Percentiles rank a stretch among this genome's conserved stretches.
phyloP scores from a whole-genome alignment of 805 yeast genomes.

The Hanseniaspora osmophila region DNA sequence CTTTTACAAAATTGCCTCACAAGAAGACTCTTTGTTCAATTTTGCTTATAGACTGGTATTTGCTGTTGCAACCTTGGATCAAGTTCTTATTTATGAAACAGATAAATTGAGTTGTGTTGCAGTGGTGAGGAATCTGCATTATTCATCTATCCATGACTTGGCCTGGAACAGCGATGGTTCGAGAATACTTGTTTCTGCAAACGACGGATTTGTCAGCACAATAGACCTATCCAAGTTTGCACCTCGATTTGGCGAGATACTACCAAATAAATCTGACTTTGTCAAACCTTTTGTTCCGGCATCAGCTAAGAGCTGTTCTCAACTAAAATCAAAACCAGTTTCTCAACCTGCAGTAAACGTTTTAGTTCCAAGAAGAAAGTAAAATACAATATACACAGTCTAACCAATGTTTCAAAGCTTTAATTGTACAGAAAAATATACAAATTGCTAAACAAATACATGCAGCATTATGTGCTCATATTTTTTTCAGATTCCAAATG shows the following conservation, averaged over 20 bases:
- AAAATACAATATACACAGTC: not conserved
- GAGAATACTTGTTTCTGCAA: constrained; percentile 58
- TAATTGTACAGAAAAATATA: not conserved
- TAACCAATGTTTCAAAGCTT: not conserved
- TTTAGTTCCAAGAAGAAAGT: constrained; percentile 9
- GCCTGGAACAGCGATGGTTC: constrained; percentile 74
- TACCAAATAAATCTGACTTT: constrained; percentile 1
- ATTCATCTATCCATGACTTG: constrained; percentile 76
- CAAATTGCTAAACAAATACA: no score
- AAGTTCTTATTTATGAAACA: constrained; percentile 73
- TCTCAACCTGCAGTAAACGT: constrained; percentile 6
- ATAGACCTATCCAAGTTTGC: constrained; percentile 1
- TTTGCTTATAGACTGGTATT: constrained; percentile 72
- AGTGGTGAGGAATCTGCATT: constrained; percentile 65
- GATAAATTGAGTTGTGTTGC: constrained; percentile 57
- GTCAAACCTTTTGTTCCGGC: constrained; percentile 7
- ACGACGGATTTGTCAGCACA: constrained; percentile 84
- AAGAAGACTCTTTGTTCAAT: constrained; percentile 26
- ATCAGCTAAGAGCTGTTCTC: not conserved
- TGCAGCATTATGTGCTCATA: no score
- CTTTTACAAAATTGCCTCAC: constrained; percentile 28
- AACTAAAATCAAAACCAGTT: not conserved
- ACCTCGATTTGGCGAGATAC: not conserved
- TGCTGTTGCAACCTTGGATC: constrained; percentile 87
- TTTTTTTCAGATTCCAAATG: no score